Base-by-base conservation (phyloP, 495 filamentous ascomycete genomes). In the Podospora comata region DNA sequence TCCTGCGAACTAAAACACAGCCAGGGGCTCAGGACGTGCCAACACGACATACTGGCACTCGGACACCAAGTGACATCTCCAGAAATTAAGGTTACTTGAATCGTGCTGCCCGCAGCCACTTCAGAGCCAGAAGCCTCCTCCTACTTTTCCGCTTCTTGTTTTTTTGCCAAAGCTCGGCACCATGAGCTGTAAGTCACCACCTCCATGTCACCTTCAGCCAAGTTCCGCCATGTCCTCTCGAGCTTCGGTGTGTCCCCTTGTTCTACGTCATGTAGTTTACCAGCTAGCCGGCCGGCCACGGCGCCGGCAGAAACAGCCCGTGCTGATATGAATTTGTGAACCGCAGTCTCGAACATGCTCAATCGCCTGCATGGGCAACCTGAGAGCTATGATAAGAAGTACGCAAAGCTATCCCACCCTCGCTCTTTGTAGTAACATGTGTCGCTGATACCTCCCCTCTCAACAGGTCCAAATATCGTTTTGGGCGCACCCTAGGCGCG, bases 351-450 rank as follows among this genome's bases (percentile, higher is more conserved):
- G 65, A 90, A 85, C 73, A 97, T 98, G 91, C 85, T 99, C 73
- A 97, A 94, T 83, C 96, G 96, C 87, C 90, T 99, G 72, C 92
- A 94, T 70, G 94, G 94, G 74, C 95, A 99, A 84, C 95, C 95
- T 64, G 92, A 96, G 74, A 97, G 91, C 82, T 99, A 99, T 82
- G 95, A 98, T 79, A 97, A 93, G 80, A 99, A 99, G 92, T 97
- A 77, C 72, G 85, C 44, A 61, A 32, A 44, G 9, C 55, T 5
- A n/a, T 56, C 55, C 6, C 32, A 53, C 44, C 11, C 59, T 55
- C 28, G 48, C 66, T 20, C 28, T 15, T 11, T 13, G 39, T 48
- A 13, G 39, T 48, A 48, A 11, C 39, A 48, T 48, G 39, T 6
- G 13, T 48, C 39, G 73, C 73, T 65, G 55, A 58, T 23, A 26